Conservation (phyloP, 768 basidiomycete species). For the Podaxis sp. region DNA sequence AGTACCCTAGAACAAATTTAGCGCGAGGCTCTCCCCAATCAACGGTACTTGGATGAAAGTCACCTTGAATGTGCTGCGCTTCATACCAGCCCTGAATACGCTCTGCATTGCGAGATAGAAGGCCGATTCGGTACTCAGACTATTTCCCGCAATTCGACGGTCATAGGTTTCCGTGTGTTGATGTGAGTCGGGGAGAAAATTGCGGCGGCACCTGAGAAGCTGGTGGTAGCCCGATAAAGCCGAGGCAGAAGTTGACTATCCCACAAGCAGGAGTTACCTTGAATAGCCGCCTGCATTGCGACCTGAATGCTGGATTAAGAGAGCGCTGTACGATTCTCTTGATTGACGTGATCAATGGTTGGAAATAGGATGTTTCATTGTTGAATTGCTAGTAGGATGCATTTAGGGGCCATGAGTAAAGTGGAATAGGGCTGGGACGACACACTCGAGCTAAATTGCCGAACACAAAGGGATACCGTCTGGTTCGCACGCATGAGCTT, state of each 20-base stretch:
- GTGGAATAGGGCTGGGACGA: constrained; percentile 33
- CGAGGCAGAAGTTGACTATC: background rate
- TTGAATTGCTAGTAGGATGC: constrained; percentile 50
- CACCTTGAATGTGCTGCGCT: constrained; percentile 48
- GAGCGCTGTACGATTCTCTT: constrained; percentile 53
- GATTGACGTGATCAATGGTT: constrained; percentile 49
- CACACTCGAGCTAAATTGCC: constrained; percentile 54
- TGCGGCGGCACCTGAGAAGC: constrained; percentile 18
- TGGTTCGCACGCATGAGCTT: constrained; percentile 22
- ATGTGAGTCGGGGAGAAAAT: constrained; percentile 1
- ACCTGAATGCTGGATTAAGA: constrained; percentile 42
- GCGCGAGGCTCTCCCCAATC: background rate
- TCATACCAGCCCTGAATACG: constrained; percentile 40
- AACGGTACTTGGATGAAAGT: background rate
- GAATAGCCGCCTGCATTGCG: constrained; percentile 40
- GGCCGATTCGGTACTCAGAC: constrained; percentile 24
- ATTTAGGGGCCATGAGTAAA: background rate
- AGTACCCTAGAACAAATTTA: constrained; percentile 15
- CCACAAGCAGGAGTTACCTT: constrained; percentile 36
- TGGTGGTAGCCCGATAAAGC: background rate
- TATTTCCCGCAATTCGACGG: background rate
- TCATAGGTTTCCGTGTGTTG: background rate
- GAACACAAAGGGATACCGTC: constrained; percentile 78
- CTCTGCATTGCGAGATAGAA: constrained; percentile 42
- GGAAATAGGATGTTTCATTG: constrained; percentile 46